Conservation (phyloP, 2,329 filamentous ascomycete species). For the Neoascochyta sp. region DNA sequence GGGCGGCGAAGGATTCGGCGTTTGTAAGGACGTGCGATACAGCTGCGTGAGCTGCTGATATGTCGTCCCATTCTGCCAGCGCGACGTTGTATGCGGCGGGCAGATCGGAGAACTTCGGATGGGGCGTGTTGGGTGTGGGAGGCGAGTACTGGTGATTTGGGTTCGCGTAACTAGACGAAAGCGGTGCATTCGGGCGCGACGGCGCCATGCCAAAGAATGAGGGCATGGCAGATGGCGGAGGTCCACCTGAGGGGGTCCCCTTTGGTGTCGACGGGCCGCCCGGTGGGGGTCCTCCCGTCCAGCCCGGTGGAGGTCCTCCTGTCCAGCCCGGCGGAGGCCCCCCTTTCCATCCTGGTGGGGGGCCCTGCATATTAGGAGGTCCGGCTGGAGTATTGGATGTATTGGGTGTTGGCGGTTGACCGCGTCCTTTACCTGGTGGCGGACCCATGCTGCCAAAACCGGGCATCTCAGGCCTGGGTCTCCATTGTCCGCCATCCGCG, state of each 20-base stretch:
- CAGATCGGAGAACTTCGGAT: constrained; percentile 48
- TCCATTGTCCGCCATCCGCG: constrained; percentile 56
- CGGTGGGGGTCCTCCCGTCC: constrained; percentile 18
- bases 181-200: constrained; percentile 38
- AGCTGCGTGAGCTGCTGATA: constrained; percentile 65
- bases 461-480: constrained; percentile 50
- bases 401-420: constrained; percentile 17
- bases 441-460: constrained; percentile 36
- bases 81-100: constrained; percentile 66
- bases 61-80: constrained; percentile 71
- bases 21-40: constrained; percentile 58
- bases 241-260: constrained; percentile 10
- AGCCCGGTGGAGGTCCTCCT: constrained; percentile 15
- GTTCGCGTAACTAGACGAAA: constrained; percentile 43
- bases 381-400: constrained; percentile 14
- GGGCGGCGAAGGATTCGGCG: constrained; percentile 70
- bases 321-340: constrained; percentile 14
- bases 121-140: constrained; percentile 11
- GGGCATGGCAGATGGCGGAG: constrained; percentile 35
- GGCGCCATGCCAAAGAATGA: constrained; percentile 53
- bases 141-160: constrained; percentile 19
- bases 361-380: constrained; percentile 26
- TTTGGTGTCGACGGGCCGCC: constrained; percentile 11
- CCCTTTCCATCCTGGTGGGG: constrained; percentile 20
- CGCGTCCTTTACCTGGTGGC: constrained; percentile 23